Evolutionary conservation across 192 early-diverging fungal genomes (phyloP), one percentile per base, ranked within the genome.

Genomic region (Chytriomyces hyalinus): DNA sequence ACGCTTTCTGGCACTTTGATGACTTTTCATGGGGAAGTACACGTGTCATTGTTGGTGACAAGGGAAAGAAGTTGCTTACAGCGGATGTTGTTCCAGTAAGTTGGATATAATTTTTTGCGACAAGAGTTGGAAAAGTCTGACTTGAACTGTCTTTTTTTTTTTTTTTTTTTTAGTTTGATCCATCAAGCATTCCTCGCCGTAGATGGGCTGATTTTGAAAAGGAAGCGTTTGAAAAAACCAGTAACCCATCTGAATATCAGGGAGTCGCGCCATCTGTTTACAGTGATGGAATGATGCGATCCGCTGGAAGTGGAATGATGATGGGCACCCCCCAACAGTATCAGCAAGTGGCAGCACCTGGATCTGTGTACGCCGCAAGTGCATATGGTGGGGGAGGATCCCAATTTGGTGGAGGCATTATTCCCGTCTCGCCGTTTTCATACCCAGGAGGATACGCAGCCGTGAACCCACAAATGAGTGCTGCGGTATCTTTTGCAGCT

Each of bases 21-120:
- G 96, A 99, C 80, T 99, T 99, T 80, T 96, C 94, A n/a, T 99
- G 97, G 97, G 97, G 97, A 79, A 97, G 96, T 81, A 99, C 97
- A 45, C 95, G 97, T 87, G 79, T 95, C 28, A 94, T 98, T 3
- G 90, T 95, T 65, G 97, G 96, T 61, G 95, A 97, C 75, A 92
- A 92, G 50, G 84, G 84, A 22, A 86, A 87, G 65, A 85, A 89
- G 80, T 76, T 84, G 43, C 65, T 87, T 36, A 70, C 80, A 36
- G 79, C 87, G 4, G 87, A 88, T 20, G 92, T 92, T 51, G 91
- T 93, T 20, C 92, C 94, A 68, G 84, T 85, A 78, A 87, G 84
- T 92, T 17, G 10, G 11, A 71, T 15, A 20, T 51, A 10, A 13
- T 43, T 11, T 48, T 68, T 68, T 6, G n/a, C 44, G 22, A 49